These are phyloP conservation scores for Nemania serpens DNA, from an alignment of 2,329 filamentous ascomycete species.

Conservation along the genomic window DNA sequence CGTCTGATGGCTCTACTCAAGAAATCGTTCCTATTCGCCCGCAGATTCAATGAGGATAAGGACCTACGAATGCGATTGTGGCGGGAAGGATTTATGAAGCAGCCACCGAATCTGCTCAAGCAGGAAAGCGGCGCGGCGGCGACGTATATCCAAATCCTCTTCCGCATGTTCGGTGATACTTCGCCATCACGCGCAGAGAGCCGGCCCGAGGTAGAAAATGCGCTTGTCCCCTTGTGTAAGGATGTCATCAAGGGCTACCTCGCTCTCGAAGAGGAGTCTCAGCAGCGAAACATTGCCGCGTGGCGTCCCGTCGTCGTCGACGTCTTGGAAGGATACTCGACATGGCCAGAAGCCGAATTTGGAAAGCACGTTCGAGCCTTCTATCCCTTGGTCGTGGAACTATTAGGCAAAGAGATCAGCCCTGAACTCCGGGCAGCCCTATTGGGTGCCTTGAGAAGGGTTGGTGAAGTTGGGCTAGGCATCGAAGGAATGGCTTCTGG, in stretches of 20 bases:
- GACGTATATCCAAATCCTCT: slow-evolving; percentile 93
- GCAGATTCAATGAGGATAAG: slow-evolving; percentile 97
- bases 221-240: slow-evolving; percentile 90
- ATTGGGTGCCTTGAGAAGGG: slow-evolving; percentile 75
- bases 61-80: slow-evolving; percentile 92
- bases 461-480: slow-evolving; percentile 76
- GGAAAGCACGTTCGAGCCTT: slow-evolving; percentile 79
- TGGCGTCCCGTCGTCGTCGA: slow-evolving; percentile 98
- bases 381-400: slow-evolving; percentile 82
- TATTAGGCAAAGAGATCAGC: slow-evolving; percentile 81
- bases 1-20: slow-evolving; percentile 93
- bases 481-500: slow-evolving; percentile 54
- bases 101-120: slow-evolving; percentile 95
- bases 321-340: slow-evolving; percentile 89
- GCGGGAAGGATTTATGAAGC: slow-evolving; percentile 99
- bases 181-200: slow-evolving; percentile 79
- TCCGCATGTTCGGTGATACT: slow-evolving; percentile 95
- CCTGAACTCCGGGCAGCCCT: slow-evolving; percentile 78
- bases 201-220: slow-evolving; percentile 83
- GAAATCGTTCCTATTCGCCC: slow-evolving; percentile 94
- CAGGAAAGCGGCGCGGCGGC: slow-evolving; percentile 92
- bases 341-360: slow-evolving; percentile 81
- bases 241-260: slow-evolving; percentile 91
- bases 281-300: slow-evolving; percentile 94
- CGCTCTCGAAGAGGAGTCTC: slow-evolving; percentile 88